Evolutionary conservation across 2,329 filamentous ascomycete genomes (phyloP).

Genomic region (Claviceps arundinis): DNA sequence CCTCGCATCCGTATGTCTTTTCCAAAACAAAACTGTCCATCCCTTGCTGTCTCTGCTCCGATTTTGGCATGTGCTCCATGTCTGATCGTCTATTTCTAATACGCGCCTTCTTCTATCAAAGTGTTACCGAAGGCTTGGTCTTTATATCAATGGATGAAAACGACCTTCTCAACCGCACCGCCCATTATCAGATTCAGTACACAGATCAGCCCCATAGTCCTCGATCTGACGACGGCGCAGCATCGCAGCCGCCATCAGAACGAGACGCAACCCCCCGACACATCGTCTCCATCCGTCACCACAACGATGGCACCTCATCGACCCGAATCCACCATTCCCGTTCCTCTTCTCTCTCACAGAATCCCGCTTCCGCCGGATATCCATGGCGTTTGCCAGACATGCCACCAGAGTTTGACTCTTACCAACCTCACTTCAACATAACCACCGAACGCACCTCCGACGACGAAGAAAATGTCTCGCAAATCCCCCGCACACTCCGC

Average conservation of each 20-base stretch:
- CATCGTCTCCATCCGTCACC: conserved; percentile 38
- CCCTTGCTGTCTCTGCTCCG: neutral
- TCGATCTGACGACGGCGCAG: neutral
- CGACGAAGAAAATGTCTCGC: conserved; percentile 35
- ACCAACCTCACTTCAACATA: conserved; percentile 37
- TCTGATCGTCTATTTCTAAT: neutral
- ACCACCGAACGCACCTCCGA: conserved; percentile 49
- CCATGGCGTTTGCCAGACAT: conserved; percentile 39
- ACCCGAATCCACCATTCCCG: conserved; percentile 3
- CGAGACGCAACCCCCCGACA: conserved; percentile 13
- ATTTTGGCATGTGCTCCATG: neutral
- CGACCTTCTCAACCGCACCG: conserved; percentile 58
- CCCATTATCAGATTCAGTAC: conserved; percentile 64
- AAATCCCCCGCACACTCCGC: conserved; percentile 16
- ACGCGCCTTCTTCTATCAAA: conserved; percentile 18
- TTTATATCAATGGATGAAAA: conserved; percentile 80
- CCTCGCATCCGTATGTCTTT: conserved; percentile 67
- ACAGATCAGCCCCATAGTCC: conserved; percentile 13
- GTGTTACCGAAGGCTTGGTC: conserved; percentile 81
- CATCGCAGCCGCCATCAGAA: conserved; percentile 10
- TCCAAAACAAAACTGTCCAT: neutral
- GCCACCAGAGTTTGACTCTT: conserved; percentile 38
- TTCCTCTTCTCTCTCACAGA: conserved; percentile 18
- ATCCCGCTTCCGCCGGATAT: conserved; percentile 25
- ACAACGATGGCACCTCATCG: conserved; percentile 35